Percentiles rank a stretch among this genome's conserved stretches.
Evolutionary conservation across 1,139 yeast species (phyloP).

Genomic region (Zygosaccharomyces pseudobailii): DNA sequence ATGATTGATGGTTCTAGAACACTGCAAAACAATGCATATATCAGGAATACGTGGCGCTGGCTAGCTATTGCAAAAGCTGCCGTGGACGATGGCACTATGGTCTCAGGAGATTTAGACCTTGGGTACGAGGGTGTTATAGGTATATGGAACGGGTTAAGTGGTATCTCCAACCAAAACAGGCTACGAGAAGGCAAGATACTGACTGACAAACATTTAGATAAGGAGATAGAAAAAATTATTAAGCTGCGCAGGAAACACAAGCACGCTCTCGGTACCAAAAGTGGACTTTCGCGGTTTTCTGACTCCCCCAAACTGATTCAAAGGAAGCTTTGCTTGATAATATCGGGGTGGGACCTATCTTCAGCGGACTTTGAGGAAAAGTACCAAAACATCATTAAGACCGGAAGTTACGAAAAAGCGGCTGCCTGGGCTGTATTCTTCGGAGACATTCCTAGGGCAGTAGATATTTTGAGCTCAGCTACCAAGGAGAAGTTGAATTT

Average conservation of each 20-base stretch:
- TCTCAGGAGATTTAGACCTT: conserved; percentile 62
- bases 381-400: conserved; percentile 49
- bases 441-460: conserved; percentile 79
- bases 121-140: conserved; percentile 88
- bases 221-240: conserved; percentile 40
- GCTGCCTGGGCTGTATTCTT: conserved; percentile 98
- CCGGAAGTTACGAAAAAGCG: conserved; percentile 76
- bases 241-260: conserved; percentile 28
- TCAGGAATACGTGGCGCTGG: conserved; percentile 90
- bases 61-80: conserved; percentile 64
- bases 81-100: conserved; percentile 65
- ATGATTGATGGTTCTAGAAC: conserved; percentile 51
- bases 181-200: conserved; percentile 37
- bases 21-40: conserved; percentile 53
- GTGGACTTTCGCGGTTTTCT: conserved; percentile 17
- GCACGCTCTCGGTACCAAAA: conserved; percentile 22
- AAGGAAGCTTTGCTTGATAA: conserved; percentile 73
- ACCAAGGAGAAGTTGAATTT: conserved; percentile 50
- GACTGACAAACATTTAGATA: conserved; percentile 44
- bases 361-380: conserved; percentile 70
- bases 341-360: conserved; percentile 90
- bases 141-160: conserved; percentile 79
- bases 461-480: conserved; percentile 55
- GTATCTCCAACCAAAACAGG: conserved; percentile 54
- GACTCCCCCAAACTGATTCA: conserved; percentile 49